phyloP scores from a whole-genome alignment of 176 grass and related monocot species.

The Poa pratensis region DNA sequence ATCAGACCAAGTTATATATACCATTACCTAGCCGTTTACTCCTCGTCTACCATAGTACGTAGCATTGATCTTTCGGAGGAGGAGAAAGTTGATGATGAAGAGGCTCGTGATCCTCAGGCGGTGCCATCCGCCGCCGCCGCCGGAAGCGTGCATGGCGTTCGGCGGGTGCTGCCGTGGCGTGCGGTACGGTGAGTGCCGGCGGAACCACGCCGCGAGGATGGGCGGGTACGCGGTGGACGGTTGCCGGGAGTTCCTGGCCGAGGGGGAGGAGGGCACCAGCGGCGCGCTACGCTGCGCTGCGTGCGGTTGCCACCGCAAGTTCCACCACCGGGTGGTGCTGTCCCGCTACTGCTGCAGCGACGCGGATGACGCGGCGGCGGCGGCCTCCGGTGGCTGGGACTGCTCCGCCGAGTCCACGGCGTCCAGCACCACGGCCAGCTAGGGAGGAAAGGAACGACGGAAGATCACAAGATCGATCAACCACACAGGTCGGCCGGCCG shows the following conservation, averaged over 20 bases:
- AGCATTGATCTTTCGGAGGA: background rate
- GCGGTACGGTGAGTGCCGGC: conserved; percentile 61
- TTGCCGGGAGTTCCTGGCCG: conserved; percentile 76
- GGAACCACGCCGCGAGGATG: conserved; percentile 73
- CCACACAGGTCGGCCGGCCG: background rate
- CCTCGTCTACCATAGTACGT: background rate
- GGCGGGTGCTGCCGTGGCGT: conserved; percentile 28
- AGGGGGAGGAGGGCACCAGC: conserved; percentile 63
- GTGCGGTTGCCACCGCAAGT: conserved; percentile 97
- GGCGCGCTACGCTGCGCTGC: conserved; percentile 72
- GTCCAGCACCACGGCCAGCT: conserved; percentile 47
- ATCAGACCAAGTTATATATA: conserved; percentile 19
- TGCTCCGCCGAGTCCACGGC: conserved; percentile 51
- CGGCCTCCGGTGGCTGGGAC: background rate
- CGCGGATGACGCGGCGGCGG: background rate
- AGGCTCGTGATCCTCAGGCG: conserved; percentile 48
- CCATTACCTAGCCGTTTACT: conserved; percentile 26
- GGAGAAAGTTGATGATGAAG: conserved; percentile 32
- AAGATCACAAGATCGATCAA: background rate
- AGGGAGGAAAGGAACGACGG: background rate
- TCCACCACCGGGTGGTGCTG: conserved; percentile 71
- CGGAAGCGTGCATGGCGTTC: background rate
- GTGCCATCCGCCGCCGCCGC: conserved; percentile 39
- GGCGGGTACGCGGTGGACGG: conserved; percentile 78
- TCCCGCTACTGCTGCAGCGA: conserved; percentile 41